Base-by-base conservation (phyloP, 2,329 filamentous ascomycete species). In the Alternaria panax region DNA sequence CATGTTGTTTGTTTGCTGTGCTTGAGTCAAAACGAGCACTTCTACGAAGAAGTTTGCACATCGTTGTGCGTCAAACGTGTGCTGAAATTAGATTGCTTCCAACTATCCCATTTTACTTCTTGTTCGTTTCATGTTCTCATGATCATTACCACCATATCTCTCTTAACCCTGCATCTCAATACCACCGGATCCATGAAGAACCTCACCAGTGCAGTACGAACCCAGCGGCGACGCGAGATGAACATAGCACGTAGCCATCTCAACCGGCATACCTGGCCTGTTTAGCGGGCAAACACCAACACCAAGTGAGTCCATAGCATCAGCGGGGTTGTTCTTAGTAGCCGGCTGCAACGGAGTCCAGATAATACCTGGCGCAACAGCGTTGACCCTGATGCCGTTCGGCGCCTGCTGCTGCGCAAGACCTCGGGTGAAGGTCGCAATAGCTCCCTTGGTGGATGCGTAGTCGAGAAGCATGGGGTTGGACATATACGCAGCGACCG, bases 391-490 rank as follows among this genome's bases (percentile, higher is more conserved):
- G 67, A 93, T 92, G 2, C 90, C 90, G 58, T 88, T 88, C 54
- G 79, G 75, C 14, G 91, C 79, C 64, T 87, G 87, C 72, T 93
- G 90, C 72, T 92, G 93, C 57, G 87, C 88, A 22, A 93, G 80
- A 0, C 84, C 90, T 30, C 90, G 86, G 0, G 91, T 93, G 78
- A 94, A 93, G 2, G 90, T 86, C 3, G 92, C 80, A 64, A 93
- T 89, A 41, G 90, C 90, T 28, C 90, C 90, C 72, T 91, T 91
- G 22, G 88, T 91, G 2, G 88, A 87, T 0, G 90, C 92, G 79
- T 93, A 93, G 77, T 93, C 91, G 34, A 93, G 85, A 1, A 93
- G 83, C 69, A 92, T 90, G 0, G 88, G 88, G 2, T 90, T 88
- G 34, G 90, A 90, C 62, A 92, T 85, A 78, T 93, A 93, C 24